Conservation (phyloP, 768 basidiomycete genomes). For the Lactifluus echinatus region DNA sequence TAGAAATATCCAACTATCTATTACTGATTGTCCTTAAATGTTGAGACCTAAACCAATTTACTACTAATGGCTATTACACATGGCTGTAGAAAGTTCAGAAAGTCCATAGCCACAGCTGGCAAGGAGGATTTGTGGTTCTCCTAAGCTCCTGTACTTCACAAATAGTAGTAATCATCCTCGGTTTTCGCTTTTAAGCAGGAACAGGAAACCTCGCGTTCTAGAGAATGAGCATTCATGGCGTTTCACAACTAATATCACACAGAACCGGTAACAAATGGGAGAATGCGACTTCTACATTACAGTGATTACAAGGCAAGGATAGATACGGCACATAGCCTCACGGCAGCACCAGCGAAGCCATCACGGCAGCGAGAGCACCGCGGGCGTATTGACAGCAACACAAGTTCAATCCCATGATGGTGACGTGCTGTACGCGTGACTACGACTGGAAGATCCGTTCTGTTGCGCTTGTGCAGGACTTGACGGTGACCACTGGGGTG, state of each 20-base stretch:
- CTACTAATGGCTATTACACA: too few species aligned
- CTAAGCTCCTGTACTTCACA: too few species aligned
- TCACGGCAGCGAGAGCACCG: not conserved
- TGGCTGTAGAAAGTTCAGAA: too few species aligned
- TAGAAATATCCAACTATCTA: too few species aligned
- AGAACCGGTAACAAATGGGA: not conserved
- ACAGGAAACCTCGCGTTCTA: too few species aligned
- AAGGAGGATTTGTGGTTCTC: too few species aligned
- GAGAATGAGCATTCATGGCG: not conserved
- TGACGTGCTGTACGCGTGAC: conserved; percentile 38
- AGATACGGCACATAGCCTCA: conserved; percentile 16
- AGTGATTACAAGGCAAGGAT: conserved; percentile 15
- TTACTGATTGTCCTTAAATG: too few species aligned
- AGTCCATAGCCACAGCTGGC: too few species aligned
- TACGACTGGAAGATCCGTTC: conserved; percentile 31
- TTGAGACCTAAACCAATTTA: too few species aligned
- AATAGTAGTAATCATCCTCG: too few species aligned
- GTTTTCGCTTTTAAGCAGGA: too few species aligned
- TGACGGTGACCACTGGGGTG: conserved; percentile 75
- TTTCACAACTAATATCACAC: not conserved
- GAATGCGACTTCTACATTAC: conserved; percentile 18
- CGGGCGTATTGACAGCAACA: not conserved
- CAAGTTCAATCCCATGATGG: conserved; percentile 42
- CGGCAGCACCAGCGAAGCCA: conserved; percentile 1
- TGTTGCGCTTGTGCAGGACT: conserved; percentile 53